A percentile compares a stretch with the other conserved stretches of the same genome.
phyloP scores from a whole-genome alignment of 139 green algal genomes.

The Chlamydomonas applanata region DNA sequence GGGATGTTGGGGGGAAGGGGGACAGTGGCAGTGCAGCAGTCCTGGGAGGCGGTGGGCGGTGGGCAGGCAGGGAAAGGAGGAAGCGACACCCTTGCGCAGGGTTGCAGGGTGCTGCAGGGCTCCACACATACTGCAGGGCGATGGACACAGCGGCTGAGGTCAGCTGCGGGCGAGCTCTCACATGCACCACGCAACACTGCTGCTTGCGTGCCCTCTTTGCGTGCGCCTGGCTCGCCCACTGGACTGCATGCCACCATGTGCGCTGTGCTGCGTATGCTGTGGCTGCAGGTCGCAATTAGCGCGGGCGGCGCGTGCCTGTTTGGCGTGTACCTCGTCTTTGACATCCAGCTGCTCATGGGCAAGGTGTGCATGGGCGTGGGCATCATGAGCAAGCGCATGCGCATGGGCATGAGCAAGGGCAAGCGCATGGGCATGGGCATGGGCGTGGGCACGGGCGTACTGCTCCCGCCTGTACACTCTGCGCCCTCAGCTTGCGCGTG shows the following conservation, averaged over 20 bases:
- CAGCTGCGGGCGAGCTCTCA: too few species aligned
- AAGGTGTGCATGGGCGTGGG: too few species aligned
- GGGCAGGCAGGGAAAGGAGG: too few species aligned
- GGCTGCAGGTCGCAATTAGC: not conserved
- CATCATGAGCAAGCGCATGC: not conserved
- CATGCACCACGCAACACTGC: too few species aligned
- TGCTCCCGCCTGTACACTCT: not conserved
- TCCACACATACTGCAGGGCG: too few species aligned
- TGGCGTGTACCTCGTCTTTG: slow-evolving; percentile 29
- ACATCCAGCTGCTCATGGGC: slow-evolving; percentile 30
- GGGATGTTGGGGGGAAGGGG: not conserved
- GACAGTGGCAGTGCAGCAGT: not conserved
- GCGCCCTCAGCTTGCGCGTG: not conserved
- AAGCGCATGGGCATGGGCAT: too few species aligned
- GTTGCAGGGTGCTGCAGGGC: too few species aligned
- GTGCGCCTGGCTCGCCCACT: not conserved
- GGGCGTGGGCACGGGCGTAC: not conserved
- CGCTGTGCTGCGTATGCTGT: not conserved
- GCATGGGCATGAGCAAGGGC: too few species aligned
- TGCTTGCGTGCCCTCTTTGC: not conserved
- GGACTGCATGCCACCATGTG: not conserved
- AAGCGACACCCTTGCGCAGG: too few species aligned
- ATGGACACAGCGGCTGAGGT: too few species aligned
- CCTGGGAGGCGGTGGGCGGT: too few species aligned
- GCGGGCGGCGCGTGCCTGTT: slow-evolving; percentile 23